These are phyloP conservation scores for Yarrowia sp. DNA, from an alignment of 805 yeast species.

Conservation along the genomic window DNA sequence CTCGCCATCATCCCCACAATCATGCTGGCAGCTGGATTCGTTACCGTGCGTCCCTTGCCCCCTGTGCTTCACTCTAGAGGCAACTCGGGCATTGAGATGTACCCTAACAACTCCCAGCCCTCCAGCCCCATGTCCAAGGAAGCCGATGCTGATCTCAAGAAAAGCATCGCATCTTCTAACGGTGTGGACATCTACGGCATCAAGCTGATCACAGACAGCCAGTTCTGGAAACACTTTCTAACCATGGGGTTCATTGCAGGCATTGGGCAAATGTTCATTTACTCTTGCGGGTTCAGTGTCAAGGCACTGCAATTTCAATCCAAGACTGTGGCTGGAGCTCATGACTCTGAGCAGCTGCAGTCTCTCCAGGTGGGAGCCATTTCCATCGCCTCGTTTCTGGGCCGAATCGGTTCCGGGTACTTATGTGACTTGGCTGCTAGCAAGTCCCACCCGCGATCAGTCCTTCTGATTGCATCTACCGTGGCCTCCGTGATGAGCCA, in stretches of 20 bases:
- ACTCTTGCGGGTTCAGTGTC: conserved; percentile 70
- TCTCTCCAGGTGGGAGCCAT: conserved; percentile 71
- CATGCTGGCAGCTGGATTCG: conserved; percentile 42
- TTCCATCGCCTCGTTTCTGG: conserved; percentile 64
- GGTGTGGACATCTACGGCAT: not conserved
- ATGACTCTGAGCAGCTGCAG: conserved; percentile 47
- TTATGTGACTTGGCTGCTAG: conserved; percentile 58
- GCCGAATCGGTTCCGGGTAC: conserved; percentile 62
- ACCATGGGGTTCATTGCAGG: conserved; percentile 60
- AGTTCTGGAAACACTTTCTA: conserved; percentile 34
- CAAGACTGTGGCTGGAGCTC: conserved; percentile 37
- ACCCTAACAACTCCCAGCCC: not conserved
- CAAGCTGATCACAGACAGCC: conserved; percentile 29
- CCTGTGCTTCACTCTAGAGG: not conserved
- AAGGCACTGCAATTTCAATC: conserved; percentile 42
- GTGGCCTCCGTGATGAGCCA: conserved; percentile 52
- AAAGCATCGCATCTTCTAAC: not conserved
- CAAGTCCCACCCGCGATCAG: conserved; percentile 49
- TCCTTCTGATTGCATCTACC: conserved; percentile 56
- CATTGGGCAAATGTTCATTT: conserved; percentile 71
- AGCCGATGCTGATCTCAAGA: conserved; percentile 16
- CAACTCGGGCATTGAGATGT: not conserved
- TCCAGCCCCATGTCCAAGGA: conserved; percentile 5
- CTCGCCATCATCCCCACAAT: conserved; percentile 45
- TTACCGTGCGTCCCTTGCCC: conserved; percentile 28